Evolutionary conservation across 2,329 filamentous ascomycete species (phyloP), one percentile per base, ranked within the genome.

Genomic region (Cladophialophora bantiana): DNA sequence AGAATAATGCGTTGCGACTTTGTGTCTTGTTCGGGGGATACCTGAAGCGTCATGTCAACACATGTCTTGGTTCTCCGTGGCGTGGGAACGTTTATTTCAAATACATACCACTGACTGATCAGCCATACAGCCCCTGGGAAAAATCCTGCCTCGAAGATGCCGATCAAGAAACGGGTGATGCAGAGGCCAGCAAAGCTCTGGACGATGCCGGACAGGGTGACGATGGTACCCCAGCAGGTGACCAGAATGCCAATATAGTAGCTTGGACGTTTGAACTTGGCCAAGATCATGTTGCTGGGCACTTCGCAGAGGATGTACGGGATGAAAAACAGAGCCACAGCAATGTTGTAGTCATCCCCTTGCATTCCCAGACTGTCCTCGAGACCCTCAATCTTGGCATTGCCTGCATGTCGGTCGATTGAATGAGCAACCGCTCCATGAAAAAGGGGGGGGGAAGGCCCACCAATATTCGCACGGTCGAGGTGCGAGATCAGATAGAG

Each of bases 211-310:
- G 77, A 78, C 7, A 78, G 78, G 60, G 80, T 77, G 50, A 79
- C 26, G 13, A 38, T 10, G 7, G 40, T 10, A 12, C 55, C 35
- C 58, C 65, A 59, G n/a, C 20, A 59, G 4, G 12, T 7, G 0
- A 59, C 12, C 7, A 62, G 58, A 7, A 56, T 13, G 7, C 3
- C 6, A 4, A 48, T 9, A 5, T 63, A 50, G 3, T 15, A 56
- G 3, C 45, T 38, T 5, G 66, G 64, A 7, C 57, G 68, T 18
- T 55, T 45, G 20, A 66, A 7, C 10, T 66, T 66, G 60, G 78
- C 80, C 65, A 84, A 72, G 5, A 84, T 65, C 15, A 84, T 67
- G 70, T 84, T 84, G 68, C 78, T 78, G 4, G 82, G 82, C 3
- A 84, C 75, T 68, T 83, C 69, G 35, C 69, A 57, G 7, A 69